Base-by-base conservation (phyloP, 345 rosid species). In the Arabidopsis suecica region DNA sequence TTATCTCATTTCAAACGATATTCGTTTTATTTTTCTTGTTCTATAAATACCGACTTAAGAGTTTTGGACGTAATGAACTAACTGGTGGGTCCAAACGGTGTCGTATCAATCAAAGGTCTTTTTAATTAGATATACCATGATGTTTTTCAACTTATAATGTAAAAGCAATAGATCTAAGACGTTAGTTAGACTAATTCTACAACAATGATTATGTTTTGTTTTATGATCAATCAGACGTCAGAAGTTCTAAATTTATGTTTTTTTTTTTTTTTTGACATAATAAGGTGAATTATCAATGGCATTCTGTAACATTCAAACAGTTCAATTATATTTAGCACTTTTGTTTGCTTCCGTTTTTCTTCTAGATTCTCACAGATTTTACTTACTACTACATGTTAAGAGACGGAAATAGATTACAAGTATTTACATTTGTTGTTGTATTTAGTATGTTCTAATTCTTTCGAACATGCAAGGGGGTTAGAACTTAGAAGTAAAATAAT, bases 41-140 rank as follows among this genome's bases (percentile, higher is more conserved):
- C 76, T 47, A 70, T 70, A 63, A 63, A 77, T 77, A 78, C 36
- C 16, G 38, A 36, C 36, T 34, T 1, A 65, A 54, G 77, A 78
- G 81, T 72, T 72, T 50, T 44, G 72, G 74, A 72, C 77, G 81
- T 51, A 78, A 78, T 60, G 58, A 72, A 66, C 28, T 78, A 34
- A 61, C 25, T 25, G 1, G 73, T 34, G 73, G 77, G 73, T 8
- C 81, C 73, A 25, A 60, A 59, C 61, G 68, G 12, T 42, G 70
- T 66, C 74, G 74, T 66, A 66, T 66, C 78, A 72, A 44, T 72
- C 65, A 67, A 47, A 47, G 55, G 37, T 38, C 47, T 71, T 20
- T 61, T 59, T 8, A 25, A 25, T 36, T 56, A 71, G 38, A 48
- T 64, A 45, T 45, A 32, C 76, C 36, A 71, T 78, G 33, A 78